A percentile compares a stretch with the other conserved stretches of the same genome.
Evolutionary conservation across 2,329 filamentous ascomycete genomes (phyloP).

Genomic region (Aspergillus calidoustus): DNA sequence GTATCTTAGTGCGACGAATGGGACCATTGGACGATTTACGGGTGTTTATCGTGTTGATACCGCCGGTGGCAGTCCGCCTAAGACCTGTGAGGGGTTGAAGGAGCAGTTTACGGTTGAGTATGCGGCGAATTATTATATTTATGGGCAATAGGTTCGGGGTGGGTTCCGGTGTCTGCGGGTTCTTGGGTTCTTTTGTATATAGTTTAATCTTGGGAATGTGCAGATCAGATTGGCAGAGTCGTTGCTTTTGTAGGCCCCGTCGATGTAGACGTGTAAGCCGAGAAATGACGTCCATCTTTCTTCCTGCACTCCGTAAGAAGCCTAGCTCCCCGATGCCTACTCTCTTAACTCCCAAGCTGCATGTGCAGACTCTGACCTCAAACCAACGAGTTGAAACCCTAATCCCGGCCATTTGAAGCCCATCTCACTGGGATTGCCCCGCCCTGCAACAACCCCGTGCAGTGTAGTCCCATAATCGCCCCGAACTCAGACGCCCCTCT

Average conservation of each 20-base stretch:
- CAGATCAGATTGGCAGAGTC: neutral
- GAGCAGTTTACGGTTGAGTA: conserved; percentile 76
- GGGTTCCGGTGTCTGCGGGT: conserved; percentile 1
- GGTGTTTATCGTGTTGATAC: conserved; percentile 86
- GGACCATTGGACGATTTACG: conserved; percentile 66
- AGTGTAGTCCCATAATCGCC: too few species aligned
- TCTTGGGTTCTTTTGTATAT: conserved; percentile 17
- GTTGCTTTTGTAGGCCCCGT: neutral
- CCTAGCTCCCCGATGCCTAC: too few species aligned
- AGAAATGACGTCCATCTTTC: too few species aligned
- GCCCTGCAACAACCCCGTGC: too few species aligned
- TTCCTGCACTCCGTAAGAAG: too few species aligned
- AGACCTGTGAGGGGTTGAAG: conserved; percentile 69
- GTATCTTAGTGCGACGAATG: conserved; percentile 62
- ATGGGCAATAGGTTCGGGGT: conserved; percentile 31
- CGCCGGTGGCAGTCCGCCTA: conserved; percentile 76
- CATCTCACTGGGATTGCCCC: too few species aligned
- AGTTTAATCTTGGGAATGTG: conserved; percentile 3
- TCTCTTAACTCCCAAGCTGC: too few species aligned
- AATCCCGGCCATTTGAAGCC: too few species aligned
- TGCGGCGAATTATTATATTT: conserved; percentile 77
- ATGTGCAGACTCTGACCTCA: too few species aligned
- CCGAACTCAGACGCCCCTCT: too few species aligned
- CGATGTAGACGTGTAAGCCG: neutral
- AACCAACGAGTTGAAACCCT: too few species aligned